These are phyloP conservation scores for Bacidia rubella DNA, from an alignment of 495 filamentous ascomycete genomes.

Conservation along the genomic window DNA sequence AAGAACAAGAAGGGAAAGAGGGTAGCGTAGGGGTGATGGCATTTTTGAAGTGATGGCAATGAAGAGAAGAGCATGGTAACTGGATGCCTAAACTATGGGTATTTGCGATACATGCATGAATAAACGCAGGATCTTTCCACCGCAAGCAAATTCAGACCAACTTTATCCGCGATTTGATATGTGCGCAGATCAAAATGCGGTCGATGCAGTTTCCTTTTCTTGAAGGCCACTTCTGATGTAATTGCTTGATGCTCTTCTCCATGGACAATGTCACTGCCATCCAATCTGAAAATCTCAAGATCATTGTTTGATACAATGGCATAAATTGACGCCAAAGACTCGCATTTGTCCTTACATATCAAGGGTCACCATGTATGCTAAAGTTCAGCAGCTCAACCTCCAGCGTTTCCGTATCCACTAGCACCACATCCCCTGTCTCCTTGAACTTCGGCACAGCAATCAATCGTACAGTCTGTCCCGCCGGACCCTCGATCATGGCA, in stretches of 20 bases:
- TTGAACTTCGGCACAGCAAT: slow-evolving; percentile 70
- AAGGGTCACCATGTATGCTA: slow-evolving; percentile 36
- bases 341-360: too few species aligned
- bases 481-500: slow-evolving; percentile 48
- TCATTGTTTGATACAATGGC: too few species aligned
- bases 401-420: slow-evolving; percentile 77
- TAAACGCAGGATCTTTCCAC: too few species aligned
- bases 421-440: slow-evolving; percentile 65
- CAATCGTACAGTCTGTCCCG: slow-evolving; percentile 56
- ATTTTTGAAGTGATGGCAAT: not conserved
- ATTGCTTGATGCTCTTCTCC: too few species aligned
- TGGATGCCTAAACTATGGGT: not conserved
- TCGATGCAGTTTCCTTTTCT: too few species aligned
- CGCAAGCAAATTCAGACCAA: too few species aligned
- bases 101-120: not conserved
- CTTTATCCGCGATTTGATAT: too few species aligned
- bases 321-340: too few species aligned
- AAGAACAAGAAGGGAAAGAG: slow-evolving; percentile 53
- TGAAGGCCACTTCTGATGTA: too few species aligned
- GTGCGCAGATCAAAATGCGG: too few species aligned
- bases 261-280: too few species aligned
- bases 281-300: too few species aligned
- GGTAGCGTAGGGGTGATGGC: slow-evolving; percentile 9
- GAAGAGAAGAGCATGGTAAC: not conserved
- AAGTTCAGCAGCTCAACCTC: slow-evolving; percentile 61